Conservation (phyloP, 192 early-diverging fungal species). For the Spinellus fusiger region DNA sequence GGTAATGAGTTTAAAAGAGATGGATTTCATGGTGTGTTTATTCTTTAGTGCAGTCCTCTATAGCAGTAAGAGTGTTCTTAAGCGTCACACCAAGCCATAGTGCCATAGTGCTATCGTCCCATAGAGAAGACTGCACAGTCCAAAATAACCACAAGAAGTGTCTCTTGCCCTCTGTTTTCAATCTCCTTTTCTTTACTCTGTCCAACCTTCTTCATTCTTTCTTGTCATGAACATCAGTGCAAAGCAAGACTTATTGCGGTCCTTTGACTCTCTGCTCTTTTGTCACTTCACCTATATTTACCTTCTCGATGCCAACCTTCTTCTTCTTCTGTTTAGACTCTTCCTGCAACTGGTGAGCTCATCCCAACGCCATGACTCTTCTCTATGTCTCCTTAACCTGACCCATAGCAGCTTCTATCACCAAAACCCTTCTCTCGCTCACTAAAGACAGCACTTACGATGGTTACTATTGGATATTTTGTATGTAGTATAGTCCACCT, state of each 20-base stretch:
- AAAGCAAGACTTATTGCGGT: slow-evolving; percentile 24
- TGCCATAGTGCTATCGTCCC: too few relatives aligned
- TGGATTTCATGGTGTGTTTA: too few relatives aligned
- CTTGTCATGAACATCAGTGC: slow-evolving; percentile 18
- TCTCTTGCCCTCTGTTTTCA: too few relatives aligned
- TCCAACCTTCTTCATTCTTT: too few relatives aligned
- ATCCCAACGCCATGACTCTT: neutral
- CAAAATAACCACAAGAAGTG: too few relatives aligned
- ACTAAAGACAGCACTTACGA: slow-evolving; percentile 17
- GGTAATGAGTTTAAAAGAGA: too few relatives aligned
- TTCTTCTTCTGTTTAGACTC: slow-evolving; percentile 19
- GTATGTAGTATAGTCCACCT: slow-evolving; percentile 15
- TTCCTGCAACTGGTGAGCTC: slow-evolving; percentile 22
- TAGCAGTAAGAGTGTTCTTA: too few relatives aligned
- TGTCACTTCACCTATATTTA: slow-evolving; percentile 30
- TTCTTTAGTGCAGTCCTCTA: too few relatives aligned
- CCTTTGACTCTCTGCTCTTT: slow-evolving; percentile 29
- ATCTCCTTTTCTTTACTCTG: too few relatives aligned
- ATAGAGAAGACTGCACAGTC: too few relatives aligned
- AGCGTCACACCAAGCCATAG: too few relatives aligned
- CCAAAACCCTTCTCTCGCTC: slow-evolving; percentile 21
- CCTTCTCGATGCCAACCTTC: slow-evolving; percentile 27
- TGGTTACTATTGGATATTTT: slow-evolving; percentile 15
- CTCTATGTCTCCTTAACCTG: neutral
- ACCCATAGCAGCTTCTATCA: slow-evolving; percentile 21